Evolutionary conservation across 2,329 filamentous ascomycete genomes (phyloP).

Genomic region (Penicillium thymicola): DNA sequence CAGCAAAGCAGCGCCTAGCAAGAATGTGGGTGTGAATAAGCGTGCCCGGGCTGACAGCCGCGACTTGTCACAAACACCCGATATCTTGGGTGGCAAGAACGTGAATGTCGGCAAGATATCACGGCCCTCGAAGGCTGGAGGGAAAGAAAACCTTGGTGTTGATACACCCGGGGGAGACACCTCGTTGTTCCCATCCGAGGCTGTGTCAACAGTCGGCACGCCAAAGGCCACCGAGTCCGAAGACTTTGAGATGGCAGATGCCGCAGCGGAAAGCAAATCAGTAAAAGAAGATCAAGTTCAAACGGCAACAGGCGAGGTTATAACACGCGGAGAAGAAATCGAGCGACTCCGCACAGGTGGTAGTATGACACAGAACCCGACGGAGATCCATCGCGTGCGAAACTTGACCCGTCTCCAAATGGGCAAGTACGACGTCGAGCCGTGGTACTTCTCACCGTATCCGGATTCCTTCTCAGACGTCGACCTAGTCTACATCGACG

Average conservation of each 20-base stretch:
- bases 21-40: constrained; percentile 55
- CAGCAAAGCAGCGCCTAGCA: constrained; percentile 53
- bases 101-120: constrained; percentile 45
- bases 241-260: constrained; percentile 46
- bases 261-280: constrained; percentile 25
- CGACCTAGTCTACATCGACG: constrained; percentile 93
- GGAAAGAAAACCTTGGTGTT: constrained; percentile 58
- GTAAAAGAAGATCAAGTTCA: constrained; percentile 40
- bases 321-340: constrained; percentile 80
- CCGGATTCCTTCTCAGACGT: constrained; percentile 83
- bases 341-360: constrained; percentile 92
- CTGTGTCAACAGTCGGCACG: constrained; percentile 39
- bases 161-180: constrained; percentile 33
- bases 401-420: constrained; percentile 95
- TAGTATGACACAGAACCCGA: constrained; percentile 98
- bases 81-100: constrained; percentile 49
- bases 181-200: constrained; percentile 34
- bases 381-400: constrained; percentile 91
- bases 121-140: constrained; percentile 55
- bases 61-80: constrained; percentile 57
- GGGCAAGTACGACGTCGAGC: constrained; percentile 85
- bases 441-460: constrained; percentile 99
- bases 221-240: constrained; percentile 37
- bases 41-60: constrained; percentile 47
- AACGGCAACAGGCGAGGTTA: constrained; percentile 36